Conservation (phyloP, 176 grass and related monocot genomes). For the Chrysopogon serrulatus region DNA sequence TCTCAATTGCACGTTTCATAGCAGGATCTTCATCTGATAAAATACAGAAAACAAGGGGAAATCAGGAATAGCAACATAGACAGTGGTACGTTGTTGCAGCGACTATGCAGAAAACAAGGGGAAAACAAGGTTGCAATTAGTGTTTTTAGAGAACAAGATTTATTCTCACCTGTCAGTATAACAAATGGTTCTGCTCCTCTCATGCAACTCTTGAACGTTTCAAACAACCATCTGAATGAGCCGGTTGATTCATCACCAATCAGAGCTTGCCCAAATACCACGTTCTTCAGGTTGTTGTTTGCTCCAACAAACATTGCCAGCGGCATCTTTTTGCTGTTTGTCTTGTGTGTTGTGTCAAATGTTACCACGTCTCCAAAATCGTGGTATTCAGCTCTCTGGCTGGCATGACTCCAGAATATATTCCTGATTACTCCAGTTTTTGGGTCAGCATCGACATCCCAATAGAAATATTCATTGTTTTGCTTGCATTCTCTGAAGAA, state of each 20-base stretch:
- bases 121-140: not conserved
- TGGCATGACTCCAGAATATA: not conserved
- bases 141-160: no score
- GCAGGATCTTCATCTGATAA: not conserved
- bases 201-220: not conserved
- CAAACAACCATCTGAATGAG: not conserved
- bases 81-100: no score
- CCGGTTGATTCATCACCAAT: not conserved
- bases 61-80: no score
- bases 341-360: not conserved
- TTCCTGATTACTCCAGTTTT: not conserved
- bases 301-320: not conserved
- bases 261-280: not conserved
- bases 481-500: no score
- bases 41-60: not conserved
- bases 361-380: not conserved
- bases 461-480: not conserved
- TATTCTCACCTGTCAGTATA: no score
- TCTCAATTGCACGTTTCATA: not conserved
- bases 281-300: not conserved
- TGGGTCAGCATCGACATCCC: not conserved
- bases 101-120: not conserved
- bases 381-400: not conserved
- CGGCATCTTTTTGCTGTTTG: not conserved
- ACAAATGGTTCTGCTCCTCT: no score